These are phyloP conservation scores for Yamadazyma diospyri DNA, from an alignment of 1,139 yeast species.

Conservation along the genomic window DNA sequence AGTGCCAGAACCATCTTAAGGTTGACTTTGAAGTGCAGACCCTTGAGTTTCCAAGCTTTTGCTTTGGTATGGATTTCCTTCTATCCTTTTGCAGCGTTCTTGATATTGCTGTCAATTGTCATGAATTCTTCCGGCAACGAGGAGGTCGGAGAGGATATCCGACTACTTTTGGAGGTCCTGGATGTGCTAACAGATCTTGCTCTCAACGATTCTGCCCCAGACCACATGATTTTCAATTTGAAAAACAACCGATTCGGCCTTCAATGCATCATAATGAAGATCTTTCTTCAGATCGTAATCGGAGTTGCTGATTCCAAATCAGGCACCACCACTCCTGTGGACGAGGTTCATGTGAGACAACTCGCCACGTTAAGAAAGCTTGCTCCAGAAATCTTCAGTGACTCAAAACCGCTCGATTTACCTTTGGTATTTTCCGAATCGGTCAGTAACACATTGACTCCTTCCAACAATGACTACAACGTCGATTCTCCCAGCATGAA, in stretches of 20 bases:
- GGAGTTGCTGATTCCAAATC: slow-evolving; percentile 15
- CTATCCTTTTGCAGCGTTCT: slow-evolving; percentile 36
- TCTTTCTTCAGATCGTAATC: slow-evolving; percentile 21
- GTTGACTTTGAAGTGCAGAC: slow-evolving; percentile 20
- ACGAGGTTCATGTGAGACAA: slow-evolving; percentile 5
- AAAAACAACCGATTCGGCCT: slow-evolving; percentile 13
- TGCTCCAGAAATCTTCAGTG: slow-evolving; percentile 13
- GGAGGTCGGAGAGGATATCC: slow-evolving; percentile 28
- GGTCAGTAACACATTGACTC: neutral
- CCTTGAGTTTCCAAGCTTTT: slow-evolving; percentile 17
- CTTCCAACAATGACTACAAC: neutral
- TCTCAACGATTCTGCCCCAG: neutral
- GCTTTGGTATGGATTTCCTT: slow-evolving; percentile 30
- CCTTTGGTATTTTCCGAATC: slow-evolving; percentile 1
- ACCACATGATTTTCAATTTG: slow-evolving; percentile 11
- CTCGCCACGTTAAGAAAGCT: slow-evolving; percentile 6
- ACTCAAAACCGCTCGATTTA: slow-evolving; percentile 4
- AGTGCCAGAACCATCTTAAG: slow-evolving; percentile 37
- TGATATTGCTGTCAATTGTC: slow-evolving; percentile 29
- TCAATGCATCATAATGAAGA: slow-evolving; percentile 18
- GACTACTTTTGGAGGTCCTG: slow-evolving; percentile 28
- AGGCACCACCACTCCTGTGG: neutral
- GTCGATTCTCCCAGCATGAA: slow-evolving; percentile 20
- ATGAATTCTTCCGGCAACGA: slow-evolving; percentile 29
- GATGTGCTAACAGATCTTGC: slow-evolving; percentile 13